Base-by-base conservation (phyloP, 2,329 filamentous ascomycete species). In the Diplodia scrobiculata region DNA sequence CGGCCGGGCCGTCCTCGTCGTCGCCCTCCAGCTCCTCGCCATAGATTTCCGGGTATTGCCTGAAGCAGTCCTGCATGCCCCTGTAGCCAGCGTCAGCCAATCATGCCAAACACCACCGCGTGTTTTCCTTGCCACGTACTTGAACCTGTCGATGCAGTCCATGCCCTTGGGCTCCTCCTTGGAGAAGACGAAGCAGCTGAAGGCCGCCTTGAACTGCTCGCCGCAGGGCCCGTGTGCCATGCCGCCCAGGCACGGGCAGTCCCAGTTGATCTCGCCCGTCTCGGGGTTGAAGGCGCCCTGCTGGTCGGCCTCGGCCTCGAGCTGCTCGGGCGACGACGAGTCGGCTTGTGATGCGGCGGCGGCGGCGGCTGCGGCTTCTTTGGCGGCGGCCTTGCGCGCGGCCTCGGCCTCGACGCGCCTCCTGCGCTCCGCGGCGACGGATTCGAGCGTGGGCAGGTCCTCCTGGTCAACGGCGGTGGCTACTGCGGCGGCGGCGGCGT, bases 261-360 rank as follows among this genome's bases (percentile, higher is more conserved):
- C 95, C 95, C 95, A 99, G 84, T 99, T 99, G 81, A 99, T 99
- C 84, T 99, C 95, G 72, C 95, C 95, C 10, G 95, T 99, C 82
- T 98, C 95, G 2, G 93, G 92, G 79, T 99, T 96, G 82, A 98
- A 99, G 0, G 95, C 95, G 66, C 92, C 95, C 79, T 98, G 88
- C 76, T 94, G 88, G 68, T 82, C 86, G 5, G 92, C 92, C 78
- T 97, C 92, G 68, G 91, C 87, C 77, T 97, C 90, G 14, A 95
- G 80, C 19, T 81, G 85, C 70, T 83, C 82, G 38, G 86, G 79
- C 6, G 79, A 75, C 58, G 75, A 75, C 55, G 68, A 69, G 1
- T 65, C 41, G 5, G 29, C 29, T 11, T 69, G 29, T 48, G 36
- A 17, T 38, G 52, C 62, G n/a, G 32, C 67, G 48, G 38, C 60